A percentile compares a stretch with the other conserved stretches of the same genome.
Conservation (phyloP, 192 early-diverging fungal genomes). For the Umbelopsis sp. region DNA sequence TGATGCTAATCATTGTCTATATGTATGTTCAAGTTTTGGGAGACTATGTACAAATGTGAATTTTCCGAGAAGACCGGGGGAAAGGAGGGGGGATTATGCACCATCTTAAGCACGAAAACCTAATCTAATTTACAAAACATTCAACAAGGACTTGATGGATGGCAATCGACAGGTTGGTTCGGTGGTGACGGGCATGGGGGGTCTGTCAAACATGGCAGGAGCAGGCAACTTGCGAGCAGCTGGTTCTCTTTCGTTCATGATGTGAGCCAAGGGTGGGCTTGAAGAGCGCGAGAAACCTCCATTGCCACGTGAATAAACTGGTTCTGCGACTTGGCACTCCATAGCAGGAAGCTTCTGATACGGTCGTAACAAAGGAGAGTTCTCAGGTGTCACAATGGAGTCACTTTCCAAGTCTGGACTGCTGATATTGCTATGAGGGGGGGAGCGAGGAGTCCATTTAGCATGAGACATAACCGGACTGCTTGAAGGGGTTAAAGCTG, state of each 20-base stretch:
- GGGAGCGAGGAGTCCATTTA: background rate
- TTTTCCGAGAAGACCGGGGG: background rate
- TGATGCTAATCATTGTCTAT: background rate
- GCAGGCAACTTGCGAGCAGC: conserved; percentile 14
- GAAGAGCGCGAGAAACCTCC: background rate
- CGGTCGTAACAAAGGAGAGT: conserved; percentile 6
- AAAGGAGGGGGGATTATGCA: too few species aligned
- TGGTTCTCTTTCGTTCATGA: conserved; percentile 14
- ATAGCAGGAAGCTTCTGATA: conserved; percentile 11
- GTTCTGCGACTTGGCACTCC: conserved; percentile 7
- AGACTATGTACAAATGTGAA: background rate
- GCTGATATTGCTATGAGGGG: background rate
- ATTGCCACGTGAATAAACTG: conserved; percentile 6
- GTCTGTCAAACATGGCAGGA: conserved; percentile 8
- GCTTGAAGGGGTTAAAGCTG: background rate
- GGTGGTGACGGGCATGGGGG: background rate
- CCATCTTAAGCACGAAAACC: too few species aligned
- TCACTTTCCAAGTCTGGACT: conserved; percentile 10
- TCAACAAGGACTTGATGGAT: conserved; percentile 14
- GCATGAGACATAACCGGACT: conserved; percentile 3
- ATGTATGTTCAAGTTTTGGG: background rate
- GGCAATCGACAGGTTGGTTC: conserved; percentile 3
- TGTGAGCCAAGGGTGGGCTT: conserved; percentile 5
- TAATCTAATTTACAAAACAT: background rate
- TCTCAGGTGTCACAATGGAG: conserved; percentile 6